phyloP scores from a whole-genome alignment of 805 yeast species.

The Wickerhamomyces kurtzmanii region DNA sequence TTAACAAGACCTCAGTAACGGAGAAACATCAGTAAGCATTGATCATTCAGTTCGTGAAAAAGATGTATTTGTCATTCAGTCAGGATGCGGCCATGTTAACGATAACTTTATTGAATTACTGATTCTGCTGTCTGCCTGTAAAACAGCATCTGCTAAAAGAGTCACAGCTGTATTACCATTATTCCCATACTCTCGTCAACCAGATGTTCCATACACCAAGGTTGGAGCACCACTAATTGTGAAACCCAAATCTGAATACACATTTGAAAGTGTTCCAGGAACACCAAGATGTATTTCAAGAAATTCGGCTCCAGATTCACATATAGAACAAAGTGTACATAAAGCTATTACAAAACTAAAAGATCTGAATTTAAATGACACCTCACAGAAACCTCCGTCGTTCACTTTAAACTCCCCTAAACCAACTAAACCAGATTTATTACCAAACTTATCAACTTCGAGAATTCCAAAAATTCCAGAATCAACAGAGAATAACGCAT shows the following conservation, averaged over 20 bases:
- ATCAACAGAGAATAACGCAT: slow-evolving; percentile 9
- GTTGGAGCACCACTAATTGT: slow-evolving; percentile 61
- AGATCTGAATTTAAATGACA: slow-evolving; percentile 2
- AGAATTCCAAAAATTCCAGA: slow-evolving; percentile 26
- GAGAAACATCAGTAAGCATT: slow-evolving; percentile 85
- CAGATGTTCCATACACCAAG: slow-evolving; percentile 79
- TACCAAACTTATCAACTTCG: slow-evolving; percentile 9
- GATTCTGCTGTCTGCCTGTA: slow-evolving; percentile 85
- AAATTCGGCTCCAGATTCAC: background rate
- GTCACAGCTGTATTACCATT: slow-evolving; percentile 89
- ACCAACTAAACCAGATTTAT: slow-evolving; percentile 18
- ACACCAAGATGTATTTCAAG: slow-evolving; percentile 27
- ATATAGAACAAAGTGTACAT: background rate
- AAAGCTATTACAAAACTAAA: background rate
- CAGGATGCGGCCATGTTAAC: slow-evolving; percentile 81
- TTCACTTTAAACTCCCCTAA: slow-evolving; percentile 3
- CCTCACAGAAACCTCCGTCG: slow-evolving; percentile 3
- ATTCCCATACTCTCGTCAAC: slow-evolving; percentile 94
- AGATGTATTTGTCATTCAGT: slow-evolving; percentile 86
- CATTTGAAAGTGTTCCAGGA: slow-evolving; percentile 41
- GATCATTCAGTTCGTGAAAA: slow-evolving; percentile 90
- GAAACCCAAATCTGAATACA: slow-evolving; percentile 26
- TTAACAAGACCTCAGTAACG: slow-evolving; percentile 55
- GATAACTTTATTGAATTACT: slow-evolving; percentile 78
- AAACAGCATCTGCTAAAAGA: slow-evolving; percentile 79